Conservation (phyloP, 2,329 filamentous ascomycete species). For the Stachybotrys elegans region DNA sequence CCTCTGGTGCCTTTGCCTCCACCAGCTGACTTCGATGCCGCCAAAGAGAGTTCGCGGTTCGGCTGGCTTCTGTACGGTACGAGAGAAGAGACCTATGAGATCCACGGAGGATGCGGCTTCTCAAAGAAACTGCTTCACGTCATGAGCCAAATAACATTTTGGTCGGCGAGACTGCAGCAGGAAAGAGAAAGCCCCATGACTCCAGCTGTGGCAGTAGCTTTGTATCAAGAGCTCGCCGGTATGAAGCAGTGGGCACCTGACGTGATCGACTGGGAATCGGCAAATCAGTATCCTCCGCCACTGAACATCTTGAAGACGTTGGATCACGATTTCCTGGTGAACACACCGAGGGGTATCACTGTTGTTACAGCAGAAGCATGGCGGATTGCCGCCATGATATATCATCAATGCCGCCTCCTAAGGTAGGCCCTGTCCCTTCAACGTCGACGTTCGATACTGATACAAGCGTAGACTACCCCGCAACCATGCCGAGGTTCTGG, state of each 20-base stretch:
- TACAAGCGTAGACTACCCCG: slow-evolving; percentile 25
- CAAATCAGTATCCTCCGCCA: too few species aligned
- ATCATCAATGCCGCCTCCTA: slow-evolving; percentile 31
- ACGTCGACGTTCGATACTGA: slow-evolving; percentile 6
- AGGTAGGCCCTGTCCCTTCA: slow-evolving; percentile 20
- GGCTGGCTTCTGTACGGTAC: slow-evolving; percentile 34
- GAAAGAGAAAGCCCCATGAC: slow-evolving; percentile 24
- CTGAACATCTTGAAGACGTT: too few species aligned
- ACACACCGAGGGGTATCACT: too few species aligned
- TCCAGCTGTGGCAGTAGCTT: slow-evolving; percentile 22
- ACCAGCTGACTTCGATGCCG: slow-evolving; percentile 20
- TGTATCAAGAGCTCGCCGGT: slow-evolving; percentile 19
- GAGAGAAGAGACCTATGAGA: slow-evolving; percentile 26
- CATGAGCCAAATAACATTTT: slow-evolving; percentile 32
- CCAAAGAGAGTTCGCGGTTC: slow-evolving; percentile 25
- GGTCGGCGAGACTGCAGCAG: slow-evolving; percentile 27
- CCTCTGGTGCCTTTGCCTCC: slow-evolving; percentile 28
- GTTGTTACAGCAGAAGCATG: slow-evolving; percentile 36
- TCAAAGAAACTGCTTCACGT: slow-evolving; percentile 32
- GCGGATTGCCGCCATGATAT: slow-evolving; percentile 33
- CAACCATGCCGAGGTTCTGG: slow-evolving; percentile 27
- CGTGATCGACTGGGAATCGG: slow-evolving; percentile 15
- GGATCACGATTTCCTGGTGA: too few species aligned
- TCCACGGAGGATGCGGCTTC: slow-evolving; percentile 37
- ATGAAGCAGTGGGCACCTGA: slow-evolving; percentile 30